Conservation (phyloP, 495 filamentous ascomycete species). For the Daldinia bambusicola region DNA sequence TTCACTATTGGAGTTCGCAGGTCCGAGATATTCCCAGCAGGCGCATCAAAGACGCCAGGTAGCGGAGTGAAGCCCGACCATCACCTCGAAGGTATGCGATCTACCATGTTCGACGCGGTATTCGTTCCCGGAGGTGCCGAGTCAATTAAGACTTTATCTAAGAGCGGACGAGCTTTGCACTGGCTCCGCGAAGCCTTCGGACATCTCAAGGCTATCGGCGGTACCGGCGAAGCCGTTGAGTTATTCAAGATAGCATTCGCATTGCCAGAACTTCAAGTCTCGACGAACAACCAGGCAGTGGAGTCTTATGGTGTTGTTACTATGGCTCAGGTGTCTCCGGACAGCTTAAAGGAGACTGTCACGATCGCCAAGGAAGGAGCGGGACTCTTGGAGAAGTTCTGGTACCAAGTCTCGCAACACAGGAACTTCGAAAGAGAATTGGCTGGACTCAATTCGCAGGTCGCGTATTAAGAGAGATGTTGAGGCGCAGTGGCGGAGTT, state of each 20-base stretch:
- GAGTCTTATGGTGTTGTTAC: slow-evolving; percentile 79
- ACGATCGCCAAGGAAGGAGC: slow-evolving; percentile 69
- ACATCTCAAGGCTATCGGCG: slow-evolving; percentile 81
- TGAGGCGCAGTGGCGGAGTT: background rate
- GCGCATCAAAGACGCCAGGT: slow-evolving; percentile 55
- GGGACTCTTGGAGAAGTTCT: slow-evolving; percentile 69
- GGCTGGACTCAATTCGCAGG: slow-evolving; percentile 66
- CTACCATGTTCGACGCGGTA: slow-evolving; percentile 85
- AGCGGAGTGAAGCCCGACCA: slow-evolving; percentile 77
- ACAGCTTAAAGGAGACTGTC: slow-evolving; percentile 64
- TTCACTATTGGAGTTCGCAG: slow-evolving; percentile 76
- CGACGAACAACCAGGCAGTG: slow-evolving; percentile 60
- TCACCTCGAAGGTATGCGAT: slow-evolving; percentile 83
- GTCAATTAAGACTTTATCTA: slow-evolving; percentile 65
- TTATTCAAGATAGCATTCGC: slow-evolving; percentile 69
- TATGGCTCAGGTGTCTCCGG: slow-evolving; percentile 60
- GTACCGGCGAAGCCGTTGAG: slow-evolving; percentile 74
- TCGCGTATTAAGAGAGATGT: slow-evolving; percentile 32
- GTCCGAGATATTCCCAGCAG: slow-evolving; percentile 67
- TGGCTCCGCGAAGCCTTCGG: slow-evolving; percentile 88
- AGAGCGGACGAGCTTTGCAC: slow-evolving; percentile 81
- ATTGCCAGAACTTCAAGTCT: slow-evolving; percentile 64
- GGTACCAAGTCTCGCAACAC: slow-evolving; percentile 74
- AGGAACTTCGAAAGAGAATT: slow-evolving; percentile 77
- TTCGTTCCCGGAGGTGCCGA: slow-evolving; percentile 81